Evolutionary conservation across 2,329 filamentous ascomycete genomes (phyloP).

Genomic region (Diaporthe citriasiana): DNA sequence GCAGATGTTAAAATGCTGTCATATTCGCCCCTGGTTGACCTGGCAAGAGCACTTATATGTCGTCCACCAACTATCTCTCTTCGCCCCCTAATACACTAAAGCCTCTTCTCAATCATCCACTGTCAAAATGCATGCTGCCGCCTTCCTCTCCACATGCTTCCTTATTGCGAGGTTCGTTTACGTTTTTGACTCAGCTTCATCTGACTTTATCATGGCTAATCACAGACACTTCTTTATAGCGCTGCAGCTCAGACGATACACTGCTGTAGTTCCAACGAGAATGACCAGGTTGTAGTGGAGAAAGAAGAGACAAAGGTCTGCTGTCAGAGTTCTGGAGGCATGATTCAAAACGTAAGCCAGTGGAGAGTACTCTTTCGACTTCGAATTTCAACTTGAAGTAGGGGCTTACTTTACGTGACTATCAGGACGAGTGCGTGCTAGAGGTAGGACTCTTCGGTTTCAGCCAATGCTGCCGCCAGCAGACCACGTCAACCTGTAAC

Average conservation of each 20-base stretch:
- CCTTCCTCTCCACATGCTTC: slow-evolving; percentile 12
- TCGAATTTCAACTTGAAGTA: neutral
- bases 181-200: neutral
- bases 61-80: neutral
- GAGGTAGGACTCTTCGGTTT: slow-evolving; percentile 9
- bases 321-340: slow-evolving; percentile 6
- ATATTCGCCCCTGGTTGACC: neutral
- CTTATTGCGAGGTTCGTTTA: slow-evolving; percentile 4
- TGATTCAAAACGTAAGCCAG: neutral
- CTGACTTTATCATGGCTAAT: neutral
- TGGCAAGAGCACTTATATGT: neutral
- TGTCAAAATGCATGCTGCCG: neutral
- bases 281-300: neutral
- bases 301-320: slow-evolving; percentile 4
- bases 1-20: neutral
- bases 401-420: neutral
- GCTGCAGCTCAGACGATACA: slow-evolving; percentile 15
- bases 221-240: neutral
- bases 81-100: neutral
- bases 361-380: neutral
- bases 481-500: neutral
- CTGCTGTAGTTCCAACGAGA: slow-evolving; percentile 23
- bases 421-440: slow-evolving; percentile 13
- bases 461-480: slow-evolving; percentile 22
- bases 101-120: neutral